Evolutionary conservation across 495 filamentous ascomycete genomes (phyloP), one percentile per base, ranked within the genome.

Genomic region (Geopyxis carbonaria): DNA sequence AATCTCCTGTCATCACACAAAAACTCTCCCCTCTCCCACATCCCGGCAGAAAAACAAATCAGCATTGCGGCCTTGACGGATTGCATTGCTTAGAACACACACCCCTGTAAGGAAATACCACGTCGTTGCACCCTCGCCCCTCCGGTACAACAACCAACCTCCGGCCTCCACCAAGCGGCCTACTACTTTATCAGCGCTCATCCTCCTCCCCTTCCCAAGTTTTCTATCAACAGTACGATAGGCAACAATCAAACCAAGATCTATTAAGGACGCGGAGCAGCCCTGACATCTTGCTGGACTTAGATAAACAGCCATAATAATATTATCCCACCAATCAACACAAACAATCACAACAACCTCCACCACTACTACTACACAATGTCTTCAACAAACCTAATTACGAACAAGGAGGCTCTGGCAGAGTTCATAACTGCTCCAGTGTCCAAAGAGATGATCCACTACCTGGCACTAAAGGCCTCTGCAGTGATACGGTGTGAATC

Each of bases 401-500:
- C 45, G 30, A 85, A 91, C 63, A 72, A 80, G 56, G 72, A 72
- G 41, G 89, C 89, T 22, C 73, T 97, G 46, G 82, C 93, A 31
- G 69, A 84, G 45, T 95, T 97, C 58, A 70, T 95, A 57, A 76
- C 78, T 48, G 66, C 70, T 46, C 78, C 78, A 8, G 87, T 95
- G 40, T 76, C 73, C 47, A 64, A 68, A 38, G 72, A 78, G 27
- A 95, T 95, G 91, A 75, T 97, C 46, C 56, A 63, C 21, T 79
- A 92, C 60, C 68, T 97, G 43, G 82, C 89, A 29, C 58, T 68
- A 31, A 85, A 86, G 51, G 87, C 89, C 20, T 66, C 68, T 34
- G 69, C 72, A 51, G 89, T 97, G 55, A 97, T 97, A 57, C 76
- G 82, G 38, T 95, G 89, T 68, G 89, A 95, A 47, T 61, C 66